Percentiles rank a stretch among this genome's conserved stretches.
Conservation (phyloP, 1,284 basidiomycete genomes). For the Moniliophthora roreri region DNA sequence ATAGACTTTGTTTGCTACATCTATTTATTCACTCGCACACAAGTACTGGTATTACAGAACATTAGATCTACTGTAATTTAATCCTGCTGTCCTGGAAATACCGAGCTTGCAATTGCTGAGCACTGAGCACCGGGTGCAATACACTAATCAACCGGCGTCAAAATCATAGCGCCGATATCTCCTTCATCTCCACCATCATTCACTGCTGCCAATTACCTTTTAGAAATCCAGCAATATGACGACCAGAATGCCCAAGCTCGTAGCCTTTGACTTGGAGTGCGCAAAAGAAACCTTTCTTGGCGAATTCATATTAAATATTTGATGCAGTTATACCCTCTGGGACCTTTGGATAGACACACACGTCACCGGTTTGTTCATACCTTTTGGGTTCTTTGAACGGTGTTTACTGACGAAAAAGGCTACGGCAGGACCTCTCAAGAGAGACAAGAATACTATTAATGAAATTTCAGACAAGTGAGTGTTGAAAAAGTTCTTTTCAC, state of each 20-base stretch:
- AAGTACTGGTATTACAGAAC: no score
- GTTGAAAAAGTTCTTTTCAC: constrained; percentile 1
- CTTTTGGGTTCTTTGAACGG: neutral
- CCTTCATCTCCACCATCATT: no score
- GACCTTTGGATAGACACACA: constrained; percentile 84
- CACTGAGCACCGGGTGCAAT: no score
- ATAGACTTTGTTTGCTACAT: no score
- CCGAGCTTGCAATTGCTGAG: no score
- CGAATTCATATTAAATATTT: constrained; percentile 9
- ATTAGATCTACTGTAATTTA: no score
- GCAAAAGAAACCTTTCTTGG: constrained; percentile 23
- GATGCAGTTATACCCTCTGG: constrained; percentile 78
- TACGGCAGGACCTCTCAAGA: constrained; percentile 58
- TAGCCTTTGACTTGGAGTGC: constrained; percentile 86
- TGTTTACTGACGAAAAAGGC: constrained; percentile 21
- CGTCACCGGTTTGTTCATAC: constrained; percentile 40
- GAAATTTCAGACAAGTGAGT: constrained; percentile 59
- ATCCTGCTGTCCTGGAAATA: no score
- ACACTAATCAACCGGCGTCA: no score
- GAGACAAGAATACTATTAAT: constrained; percentile 56
- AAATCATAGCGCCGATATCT: no score
- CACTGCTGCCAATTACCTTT: no score
- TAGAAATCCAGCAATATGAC: no score
- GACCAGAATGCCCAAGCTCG: constrained; percentile 51
- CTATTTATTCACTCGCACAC: no score